Evolutionary conservation across 2,329 filamentous ascomycete species (phyloP), one percentile per base, ranked within the genome.

Genomic region (Elsinoe batatas): DNA sequence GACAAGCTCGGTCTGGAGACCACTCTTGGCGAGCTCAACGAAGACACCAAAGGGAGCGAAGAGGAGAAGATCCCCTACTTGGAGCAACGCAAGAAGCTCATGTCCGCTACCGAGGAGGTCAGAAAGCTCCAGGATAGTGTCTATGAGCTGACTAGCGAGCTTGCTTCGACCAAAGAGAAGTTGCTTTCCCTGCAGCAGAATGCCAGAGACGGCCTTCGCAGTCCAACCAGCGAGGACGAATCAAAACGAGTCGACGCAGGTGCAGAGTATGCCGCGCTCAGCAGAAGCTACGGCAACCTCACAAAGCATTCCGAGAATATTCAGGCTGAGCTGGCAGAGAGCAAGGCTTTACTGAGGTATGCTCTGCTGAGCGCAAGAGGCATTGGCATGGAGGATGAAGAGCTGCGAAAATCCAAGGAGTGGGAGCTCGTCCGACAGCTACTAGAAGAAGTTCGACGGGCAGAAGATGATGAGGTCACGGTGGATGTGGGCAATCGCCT

Each of bases 21-120:
- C 3, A 68, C 71, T 22, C 63, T 72, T 53, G 68, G 69, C 63
- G 60, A 64, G 47, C 66, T 66, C 54, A 65, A 71, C 46, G 67
- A 69, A 40, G 63, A 66, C 17, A 68, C 61, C 38, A 64, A 70
- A 55, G 67, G 67, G 60, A 56, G 40, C 12, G 40, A 26, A 26
- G 58, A 59, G 38, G 59, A 61, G 26, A 58, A 58, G 10, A 51
- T 58, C 18, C 61, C 61, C 8, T 63, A 61, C 38, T 38, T 63
- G 22, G 56, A 62, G 53, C 60, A 61, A 46, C 56, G 60, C 8
- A 57, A 61, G 35, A 58, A 60, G 38, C 56, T 63, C 30, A 57
- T 58, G 42, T 37, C 42, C 18, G 38, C 55, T 5, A 47, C 58
- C 18, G 38, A 53, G 12, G 59, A 62, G 44, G 43, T 70, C 4